These are phyloP conservation scores for Stemphylium beticola DNA, from an alignment of 2,329 filamentous ascomycete genomes.

Conservation along the genomic window DNA sequence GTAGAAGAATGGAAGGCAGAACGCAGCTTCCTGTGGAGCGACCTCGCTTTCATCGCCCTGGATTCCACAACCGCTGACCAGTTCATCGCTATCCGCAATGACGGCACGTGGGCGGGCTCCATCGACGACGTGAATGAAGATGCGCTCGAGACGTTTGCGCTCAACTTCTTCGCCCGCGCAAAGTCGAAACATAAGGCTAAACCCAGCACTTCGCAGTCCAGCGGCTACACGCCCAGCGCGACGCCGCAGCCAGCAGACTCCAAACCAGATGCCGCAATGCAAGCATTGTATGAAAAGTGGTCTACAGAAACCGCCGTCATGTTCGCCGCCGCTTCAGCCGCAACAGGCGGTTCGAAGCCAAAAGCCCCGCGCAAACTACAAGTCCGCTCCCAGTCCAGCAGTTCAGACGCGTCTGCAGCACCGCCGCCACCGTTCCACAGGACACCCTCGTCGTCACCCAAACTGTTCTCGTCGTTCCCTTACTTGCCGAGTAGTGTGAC, in stretches of 20 bases:
- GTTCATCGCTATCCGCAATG: conserved; percentile 43
- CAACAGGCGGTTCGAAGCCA: conserved; percentile 22
- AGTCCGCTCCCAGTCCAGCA: conserved; percentile 39
- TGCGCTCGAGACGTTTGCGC: conserved; percentile 39
- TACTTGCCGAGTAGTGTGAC: conserved; percentile 35
- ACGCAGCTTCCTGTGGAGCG: conserved; percentile 37
- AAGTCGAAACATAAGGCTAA: conserved; percentile 26
- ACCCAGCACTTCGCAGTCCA: conserved; percentile 12
- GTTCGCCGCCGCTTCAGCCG: conserved; percentile 37
- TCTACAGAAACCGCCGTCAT: conserved; percentile 30
- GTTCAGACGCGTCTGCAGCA: conserved; percentile 18
- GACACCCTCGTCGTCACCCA: conserved; percentile 37
- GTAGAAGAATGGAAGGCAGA: conserved; percentile 45
- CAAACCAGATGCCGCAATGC: conserved; percentile 25
- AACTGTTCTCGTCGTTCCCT: conserved; percentile 37
- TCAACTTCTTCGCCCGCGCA: conserved; percentile 37
- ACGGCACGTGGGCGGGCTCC: conserved; percentile 45
- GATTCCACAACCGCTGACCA: conserved; percentile 40
- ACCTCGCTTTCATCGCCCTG: conserved; percentile 40
- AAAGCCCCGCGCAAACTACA: conserved; percentile 32
- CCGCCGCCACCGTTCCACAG: conserved; percentile 37
- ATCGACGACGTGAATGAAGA: conserved; percentile 44
- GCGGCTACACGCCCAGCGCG: conserved; percentile 1
- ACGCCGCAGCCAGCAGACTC: conserved; percentile 3
- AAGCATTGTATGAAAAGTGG: conserved; percentile 42